Evolutionary conservation across 768 basidiomycete genomes (phyloP), one percentile per base, ranked within the genome.

Genomic region (Panaeolus papilionaceus): DNA sequence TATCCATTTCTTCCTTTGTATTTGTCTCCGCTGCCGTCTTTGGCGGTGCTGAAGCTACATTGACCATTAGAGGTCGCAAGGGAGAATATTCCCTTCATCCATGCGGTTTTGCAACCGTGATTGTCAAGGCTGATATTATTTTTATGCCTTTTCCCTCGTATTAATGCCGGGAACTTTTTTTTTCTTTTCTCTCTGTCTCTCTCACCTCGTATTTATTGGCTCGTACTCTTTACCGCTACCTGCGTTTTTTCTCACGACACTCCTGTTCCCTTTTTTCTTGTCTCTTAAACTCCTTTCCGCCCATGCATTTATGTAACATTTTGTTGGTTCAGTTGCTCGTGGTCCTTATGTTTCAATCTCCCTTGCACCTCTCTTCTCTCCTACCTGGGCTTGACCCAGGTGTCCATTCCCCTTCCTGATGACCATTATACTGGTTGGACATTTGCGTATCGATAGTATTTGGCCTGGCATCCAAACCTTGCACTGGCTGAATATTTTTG

Each of bases 131-230:
- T 58, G 16, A 58, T 58, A 58, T 58, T 37, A 16, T 58, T 58
- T 58, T 58, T 58, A 58, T 58, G 54, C 54, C 54, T 58, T 58
- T 58, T 58, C 33, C 54, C 54, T 58, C 54, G 28, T 47, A 47
- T 33, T 33, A 28, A 58, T 33, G 28, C 28, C 20, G 14, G 54
- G 54, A 58, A 58, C 33, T 1, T 58, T 28, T 33, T 33, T 14
- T 18, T 28, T 58, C 33, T 33, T 37, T 47, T 47, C 45, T 47
- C 54, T 58, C 49, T 11, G 11, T 64, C n/a, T 64, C 45, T 47
- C 64, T 64, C 64, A 26, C 51, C 28, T 37, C 44, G 40, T 64
- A 42, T 64, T 49, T 64, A 64, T 33, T 23, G 37, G 6, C 18
- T 6, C 14, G 4, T 47, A 23, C 28, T 51, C 33, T 37, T 28